These are phyloP conservation scores for Xerocomellus intermedius DNA, from an alignment of 768 basidiomycete species.

Conservation along the genomic window DNA sequence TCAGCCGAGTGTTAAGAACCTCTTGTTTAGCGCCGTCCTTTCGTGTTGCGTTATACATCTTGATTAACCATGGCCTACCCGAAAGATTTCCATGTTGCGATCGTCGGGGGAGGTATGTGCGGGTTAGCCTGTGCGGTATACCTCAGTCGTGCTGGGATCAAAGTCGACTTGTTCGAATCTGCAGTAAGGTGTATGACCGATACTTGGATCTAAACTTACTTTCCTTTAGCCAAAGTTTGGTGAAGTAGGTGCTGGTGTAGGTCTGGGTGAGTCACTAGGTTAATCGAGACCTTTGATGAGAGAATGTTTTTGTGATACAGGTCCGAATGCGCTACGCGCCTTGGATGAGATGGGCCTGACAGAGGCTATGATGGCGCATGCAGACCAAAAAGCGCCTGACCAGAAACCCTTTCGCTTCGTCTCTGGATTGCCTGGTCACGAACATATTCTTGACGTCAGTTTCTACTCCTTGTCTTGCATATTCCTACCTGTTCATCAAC, in stretches of 20 bases:
- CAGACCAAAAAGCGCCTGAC: conserved; percentile 34
- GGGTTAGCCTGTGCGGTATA: conserved; percentile 50
- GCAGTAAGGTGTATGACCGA: conserved; percentile 33
- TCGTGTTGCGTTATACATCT: neutral
- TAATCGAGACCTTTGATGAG: neutral
- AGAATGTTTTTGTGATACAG: conserved; percentile 22
- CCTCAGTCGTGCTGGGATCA: conserved; percentile 41
- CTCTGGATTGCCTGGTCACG: conserved; percentile 42
- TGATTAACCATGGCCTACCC: neutral
- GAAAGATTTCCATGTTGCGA: conserved; percentile 49
- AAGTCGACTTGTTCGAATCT: conserved; percentile 52
- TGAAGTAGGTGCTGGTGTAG: conserved; percentile 57
- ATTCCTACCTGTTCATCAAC: neutral
- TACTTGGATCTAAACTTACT: neutral
- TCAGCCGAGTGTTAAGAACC: neutral
- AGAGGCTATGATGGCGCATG: conserved; percentile 39
- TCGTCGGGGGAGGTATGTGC: conserved; percentile 57
- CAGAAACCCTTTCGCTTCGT: conserved; percentile 38
- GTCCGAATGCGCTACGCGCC: conserved; percentile 50
- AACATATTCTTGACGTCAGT: conserved; percentile 44
- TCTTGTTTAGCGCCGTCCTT: neutral
- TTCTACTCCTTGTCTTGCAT: neutral
- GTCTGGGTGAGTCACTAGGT: conserved; percentile 37
- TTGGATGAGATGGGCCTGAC: conserved; percentile 44
- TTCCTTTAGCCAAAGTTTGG: conserved; percentile 42